Base-by-base conservation (phyloP, 208 protist species). In the Leishmania tarentolae region DNA sequence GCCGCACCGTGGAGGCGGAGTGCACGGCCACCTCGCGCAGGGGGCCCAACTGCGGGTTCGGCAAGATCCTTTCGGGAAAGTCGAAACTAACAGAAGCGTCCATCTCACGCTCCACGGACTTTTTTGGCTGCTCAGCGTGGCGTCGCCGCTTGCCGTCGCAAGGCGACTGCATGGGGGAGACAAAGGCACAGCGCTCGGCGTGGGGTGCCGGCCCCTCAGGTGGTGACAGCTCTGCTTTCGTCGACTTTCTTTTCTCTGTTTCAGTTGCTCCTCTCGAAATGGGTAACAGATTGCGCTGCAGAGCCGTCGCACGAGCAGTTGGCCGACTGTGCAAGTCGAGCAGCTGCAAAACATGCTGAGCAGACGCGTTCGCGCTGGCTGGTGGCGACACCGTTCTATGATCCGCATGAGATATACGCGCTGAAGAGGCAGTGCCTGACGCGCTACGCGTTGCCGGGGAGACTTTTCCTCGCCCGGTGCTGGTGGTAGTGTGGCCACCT, bases 301-400 rank as follows among this genome's bases (percentile, higher is more conserved):
- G 47, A 31, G 31, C 40, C n/a, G 61, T 76, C 2, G 78, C 61
- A 7, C 77, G 82, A 21, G 63, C 40, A 24, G 76, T 61, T 17
- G 57, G 68, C 35, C 78, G 76, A 13, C 77, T 81, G 13, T 57
- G 76, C 73, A 79, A 59, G 57, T 78, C 72, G 52, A 85, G 65
- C 76, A 85, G 77, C 77, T 82, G 72, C 71, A 85, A 42, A 1
- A 77, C 71, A 42, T 37, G 82, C 47, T 79, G 69, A 9, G 71
- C 77, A 8, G 82, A 52, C 40, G 15, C 76, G 65, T 75, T 75
- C 28, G 53, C 56, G 56, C 56, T 46, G 52, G 56, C 44, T 13
- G 50, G 11, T 42, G 8, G 40, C 66, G 40, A 8, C 66, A 46
- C 24, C 21, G 28, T 31, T 6, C 40, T 7, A 3, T 56, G 74